A percentile compares a stretch with the other conserved stretches of the same genome.
These are phyloP conservation scores for Diplogelasinospora grovesii DNA, from an alignment of 495 filamentous ascomycete genomes.

Conservation along the genomic window DNA sequence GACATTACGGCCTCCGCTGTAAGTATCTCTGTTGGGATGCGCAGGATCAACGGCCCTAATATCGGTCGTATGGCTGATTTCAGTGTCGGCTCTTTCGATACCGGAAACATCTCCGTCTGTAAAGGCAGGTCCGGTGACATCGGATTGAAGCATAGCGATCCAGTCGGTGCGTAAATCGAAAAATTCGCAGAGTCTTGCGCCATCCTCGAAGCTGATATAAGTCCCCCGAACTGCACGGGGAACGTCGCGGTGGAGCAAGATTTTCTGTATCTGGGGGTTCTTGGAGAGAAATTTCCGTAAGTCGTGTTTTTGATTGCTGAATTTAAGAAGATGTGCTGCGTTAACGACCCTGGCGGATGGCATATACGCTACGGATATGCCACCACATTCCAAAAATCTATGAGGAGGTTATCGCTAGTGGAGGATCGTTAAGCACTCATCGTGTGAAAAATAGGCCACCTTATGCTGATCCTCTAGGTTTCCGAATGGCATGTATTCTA, in stretches of 20 bases:
- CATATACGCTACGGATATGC: constrained; percentile 1
- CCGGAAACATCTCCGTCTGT: not conserved
- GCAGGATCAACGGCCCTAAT: too few species aligned
- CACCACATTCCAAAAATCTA: not conserved
- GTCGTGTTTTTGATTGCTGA: not conserved
- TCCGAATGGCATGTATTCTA: too few species aligned
- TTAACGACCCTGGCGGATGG: not conserved
- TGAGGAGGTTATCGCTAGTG: too few species aligned
- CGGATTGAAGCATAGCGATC: not conserved
- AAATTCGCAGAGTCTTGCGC: not conserved
- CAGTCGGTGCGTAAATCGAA: not conserved
- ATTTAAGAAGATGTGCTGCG: not conserved
- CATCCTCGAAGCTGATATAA: not conserved
- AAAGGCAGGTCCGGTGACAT: not conserved
- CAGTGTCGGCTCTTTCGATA: too few species aligned
- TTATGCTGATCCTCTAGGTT: too few species aligned
- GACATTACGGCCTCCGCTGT: too few species aligned
- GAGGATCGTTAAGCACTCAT: too few species aligned
- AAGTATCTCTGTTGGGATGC: too few species aligned
- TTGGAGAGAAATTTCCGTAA: not conserved
- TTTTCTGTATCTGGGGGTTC: not conserved
- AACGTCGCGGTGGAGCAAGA: not conserved
- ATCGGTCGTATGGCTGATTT: too few species aligned
- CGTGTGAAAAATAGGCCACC: too few species aligned
- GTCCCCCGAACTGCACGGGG: not conserved